phyloP scores from a whole-genome alignment of 2,329 filamentous ascomycete species.

The Fusarium mangiferae region DNA sequence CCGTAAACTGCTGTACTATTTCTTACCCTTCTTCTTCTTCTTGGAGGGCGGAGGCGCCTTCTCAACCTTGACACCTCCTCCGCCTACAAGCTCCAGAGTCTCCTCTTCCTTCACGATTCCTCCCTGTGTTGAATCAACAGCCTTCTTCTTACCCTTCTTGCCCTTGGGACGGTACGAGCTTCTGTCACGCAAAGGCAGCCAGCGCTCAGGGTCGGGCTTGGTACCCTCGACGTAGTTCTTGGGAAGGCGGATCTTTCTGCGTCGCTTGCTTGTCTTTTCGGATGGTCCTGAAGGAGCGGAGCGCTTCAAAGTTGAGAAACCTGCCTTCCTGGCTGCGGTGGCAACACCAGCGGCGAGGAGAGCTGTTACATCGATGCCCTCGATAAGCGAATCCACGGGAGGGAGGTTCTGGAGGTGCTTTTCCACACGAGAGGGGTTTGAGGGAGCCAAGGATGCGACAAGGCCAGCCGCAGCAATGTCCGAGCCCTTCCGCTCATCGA shows the following conservation, averaged over 20 bases:
- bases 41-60: slow-evolving; percentile 61
- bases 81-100: slow-evolving; percentile 71
- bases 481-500: slow-evolving; percentile 73
- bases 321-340: slow-evolving; percentile 52
- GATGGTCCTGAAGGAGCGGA: slow-evolving; percentile 50
- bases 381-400: slow-evolving; percentile 69
- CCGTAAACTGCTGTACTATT: slow-evolving; percentile 49
- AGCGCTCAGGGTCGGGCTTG: slow-evolving; percentile 88
- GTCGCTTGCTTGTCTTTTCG: slow-evolving; percentile 62
- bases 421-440: slow-evolving; percentile 65
- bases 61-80: slow-evolving; percentile 73
- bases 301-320: slow-evolving; percentile 60
- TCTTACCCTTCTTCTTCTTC: slow-evolving; percentile 66
- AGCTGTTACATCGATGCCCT: slow-evolving; percentile 67
- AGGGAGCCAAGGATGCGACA: slow-evolving; percentile 81
- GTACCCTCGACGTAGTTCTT: slow-evolving; percentile 82
- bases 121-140: slow-evolving; percentile 83
- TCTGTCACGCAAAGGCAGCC: slow-evolving; percentile 90
- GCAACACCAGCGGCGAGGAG: slow-evolving; percentile 74
- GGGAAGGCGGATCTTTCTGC: slow-evolving; percentile 71
- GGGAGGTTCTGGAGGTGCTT: slow-evolving; percentile 67
- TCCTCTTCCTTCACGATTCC: slow-evolving; percentile 80
- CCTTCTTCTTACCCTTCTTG: slow-evolving; percentile 89
- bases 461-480: slow-evolving; percentile 80
- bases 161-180: slow-evolving; percentile 91